Evolutionary conservation across 495 filamentous ascomycete species (phyloP).

Genomic region (Penicillium crystallinum): DNA sequence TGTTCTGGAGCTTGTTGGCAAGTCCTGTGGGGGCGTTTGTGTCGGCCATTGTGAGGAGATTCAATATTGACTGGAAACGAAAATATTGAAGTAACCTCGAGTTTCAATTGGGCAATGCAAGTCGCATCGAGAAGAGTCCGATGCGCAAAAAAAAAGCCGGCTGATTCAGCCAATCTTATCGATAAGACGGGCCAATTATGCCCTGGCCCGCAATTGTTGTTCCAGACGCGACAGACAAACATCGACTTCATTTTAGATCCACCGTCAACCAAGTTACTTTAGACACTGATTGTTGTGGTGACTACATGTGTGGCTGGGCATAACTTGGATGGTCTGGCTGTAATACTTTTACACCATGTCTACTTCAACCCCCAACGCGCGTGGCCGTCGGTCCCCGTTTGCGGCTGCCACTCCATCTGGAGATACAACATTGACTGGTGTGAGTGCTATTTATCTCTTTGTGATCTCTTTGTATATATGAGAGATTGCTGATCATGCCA

Average conservation of each 20-base stretch:
- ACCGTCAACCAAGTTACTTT: neutral
- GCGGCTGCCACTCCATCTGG: constrained; percentile 27
- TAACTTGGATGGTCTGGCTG: neutral
- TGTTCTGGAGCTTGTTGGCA: constrained; percentile 40
- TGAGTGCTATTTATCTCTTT: constrained; percentile 8
- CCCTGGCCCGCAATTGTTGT: constrained; percentile 19
- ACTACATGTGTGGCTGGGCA: neutral
- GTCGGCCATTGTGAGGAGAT: constrained; percentile 16
- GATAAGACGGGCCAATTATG: constrained; percentile 30
- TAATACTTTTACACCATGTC: neutral
- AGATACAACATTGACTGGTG: constrained; percentile 31
- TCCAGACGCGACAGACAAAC: constrained; percentile 18
- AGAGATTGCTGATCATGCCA: neutral
- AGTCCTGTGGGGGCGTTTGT: constrained; percentile 21
- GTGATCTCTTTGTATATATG: neutral
- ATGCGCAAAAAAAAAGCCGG: constrained; percentile 19
- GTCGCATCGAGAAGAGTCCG: constrained; percentile 2
- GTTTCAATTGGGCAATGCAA: constrained; percentile 3
- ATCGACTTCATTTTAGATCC: neutral
- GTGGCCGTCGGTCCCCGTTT: constrained; percentile 26
- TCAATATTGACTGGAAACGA: neutral
- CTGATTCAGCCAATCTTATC: constrained; percentile 35
- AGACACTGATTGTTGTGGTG: neutral
- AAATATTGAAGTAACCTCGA: neutral
- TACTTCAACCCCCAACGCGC: constrained; percentile 39